Percentiles rank a stretch among this genome's conserved stretches.
These are phyloP conservation scores for Myxozyma monticola DNA, from an alignment of 805 yeast genomes.

Conservation along the genomic window DNA sequence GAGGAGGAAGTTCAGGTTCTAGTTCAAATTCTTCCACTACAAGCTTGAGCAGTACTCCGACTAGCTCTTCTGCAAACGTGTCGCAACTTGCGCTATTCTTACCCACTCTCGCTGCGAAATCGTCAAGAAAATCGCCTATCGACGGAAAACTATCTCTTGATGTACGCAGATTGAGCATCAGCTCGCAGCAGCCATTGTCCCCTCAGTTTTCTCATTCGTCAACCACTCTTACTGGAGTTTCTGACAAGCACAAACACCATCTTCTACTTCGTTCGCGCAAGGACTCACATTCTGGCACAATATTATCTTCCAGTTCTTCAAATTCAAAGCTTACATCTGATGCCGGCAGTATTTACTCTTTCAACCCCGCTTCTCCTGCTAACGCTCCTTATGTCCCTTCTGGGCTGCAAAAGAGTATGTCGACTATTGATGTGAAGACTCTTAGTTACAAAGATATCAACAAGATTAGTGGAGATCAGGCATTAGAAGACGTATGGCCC, in stretches of 20 bases:
- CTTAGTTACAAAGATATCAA: slow-evolving; percentile 33
- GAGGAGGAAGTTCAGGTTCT: slow-evolving; percentile 15
- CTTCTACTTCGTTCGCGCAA: slow-evolving; percentile 42
- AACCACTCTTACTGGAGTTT: not conserved
- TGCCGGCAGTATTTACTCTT: slow-evolving; percentile 45
- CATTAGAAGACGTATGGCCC: slow-evolving; percentile 53
- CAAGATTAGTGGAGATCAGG: slow-evolving; percentile 38
- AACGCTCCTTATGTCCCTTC: slow-evolving; percentile 26
- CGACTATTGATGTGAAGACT: slow-evolving; percentile 35
- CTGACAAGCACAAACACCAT: slow-evolving; percentile 39
- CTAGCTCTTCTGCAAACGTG: slow-evolving; percentile 6
- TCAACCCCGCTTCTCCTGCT: slow-evolving; percentile 42
- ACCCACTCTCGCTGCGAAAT: not conserved
- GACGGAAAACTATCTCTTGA: slow-evolving; percentile 12
- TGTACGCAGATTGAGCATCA: slow-evolving; percentile 18
- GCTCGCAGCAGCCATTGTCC: slow-evolving; percentile 12
- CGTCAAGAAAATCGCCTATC: slow-evolving; percentile 10
- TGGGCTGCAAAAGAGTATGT: slow-evolving; percentile 33
- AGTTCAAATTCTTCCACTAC: slow-evolving; percentile 20
- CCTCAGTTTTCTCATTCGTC: slow-evolving; percentile 13
- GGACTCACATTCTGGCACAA: slow-evolving; percentile 41
- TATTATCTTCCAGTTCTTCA: slow-evolving; percentile 46
- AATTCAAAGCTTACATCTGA: slow-evolving; percentile 46
- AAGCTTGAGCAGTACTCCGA: slow-evolving; percentile 18
- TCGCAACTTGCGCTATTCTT: slow-evolving; percentile 9